A percentile compares a stretch with the other conserved stretches of the same genome.
Conservation (phyloP, 2,329 filamentous ascomycete species). For the Penicillium concentricum region DNA sequence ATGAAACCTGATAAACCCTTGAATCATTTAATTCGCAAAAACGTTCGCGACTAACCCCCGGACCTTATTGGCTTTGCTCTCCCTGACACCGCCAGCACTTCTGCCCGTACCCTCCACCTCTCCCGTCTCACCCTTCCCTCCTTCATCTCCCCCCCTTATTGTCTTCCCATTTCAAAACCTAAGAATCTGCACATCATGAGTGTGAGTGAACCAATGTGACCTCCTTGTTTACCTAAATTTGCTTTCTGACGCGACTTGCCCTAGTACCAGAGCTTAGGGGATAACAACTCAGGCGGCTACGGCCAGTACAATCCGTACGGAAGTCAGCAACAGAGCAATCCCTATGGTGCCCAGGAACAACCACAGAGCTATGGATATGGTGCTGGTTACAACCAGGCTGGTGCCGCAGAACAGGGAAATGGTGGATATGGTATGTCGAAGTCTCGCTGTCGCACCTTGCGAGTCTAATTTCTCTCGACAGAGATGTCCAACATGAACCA, state of each 20-base stretch:
- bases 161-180: background rate
- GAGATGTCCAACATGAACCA: constrained; percentile 44
- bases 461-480: constrained; percentile 20
- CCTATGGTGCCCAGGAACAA: constrained; percentile 30
- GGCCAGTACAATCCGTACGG: constrained; percentile 58
- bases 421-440: constrained; percentile 36
- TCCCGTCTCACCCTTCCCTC: constrained; percentile 25
- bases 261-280: constrained; percentile 31
- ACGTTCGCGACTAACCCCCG: constrained; percentile 8
- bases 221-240: background rate
- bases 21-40: background rate
- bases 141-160: constrained; percentile 7
- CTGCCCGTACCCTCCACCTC: constrained; percentile 18
- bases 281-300: constrained; percentile 43
- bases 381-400: constrained; percentile 29
- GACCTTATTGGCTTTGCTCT: constrained; percentile 4
- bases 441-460: constrained; percentile 2
- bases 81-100: constrained; percentile 20
- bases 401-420: constrained; percentile 35
- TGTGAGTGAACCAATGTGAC: constrained; percentile 44
- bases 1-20: background rate
- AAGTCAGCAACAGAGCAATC: constrained; percentile 31
- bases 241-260: constrained; percentile 13
- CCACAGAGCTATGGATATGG: constrained; percentile 25
- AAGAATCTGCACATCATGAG: constrained; percentile 44